Evolutionary conservation across 2,329 filamentous ascomycete genomes (phyloP).

Genomic region (Rhexocercosporidium sp.): DNA sequence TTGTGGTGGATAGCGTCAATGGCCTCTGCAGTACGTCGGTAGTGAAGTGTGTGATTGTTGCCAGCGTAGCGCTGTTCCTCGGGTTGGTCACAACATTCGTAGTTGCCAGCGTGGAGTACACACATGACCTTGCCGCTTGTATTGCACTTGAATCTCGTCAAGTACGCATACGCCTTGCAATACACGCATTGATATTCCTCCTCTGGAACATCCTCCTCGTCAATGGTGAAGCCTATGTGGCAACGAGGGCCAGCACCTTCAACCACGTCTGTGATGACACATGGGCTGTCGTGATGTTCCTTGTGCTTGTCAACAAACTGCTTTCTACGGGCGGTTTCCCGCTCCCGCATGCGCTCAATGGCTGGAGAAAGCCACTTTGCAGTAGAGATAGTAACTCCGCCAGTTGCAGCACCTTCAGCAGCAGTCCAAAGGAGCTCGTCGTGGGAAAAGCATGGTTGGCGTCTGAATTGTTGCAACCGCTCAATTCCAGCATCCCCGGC

Average conservation of each 20-base stretch:
- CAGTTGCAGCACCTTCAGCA: conserved; percentile 74
- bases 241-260: conserved; percentile 51
- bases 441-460: conserved; percentile 96
- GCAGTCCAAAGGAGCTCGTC: conserved; percentile 94
- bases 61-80: conserved; percentile 72
- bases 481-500: conserved; percentile 87
- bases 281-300: conserved; percentile 47
- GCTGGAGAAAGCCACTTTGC: conserved; percentile 95
- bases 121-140: conserved; percentile 84
- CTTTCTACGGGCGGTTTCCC: conserved; percentile 72
- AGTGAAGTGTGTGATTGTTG: conserved; percentile 74
- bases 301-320: conserved; percentile 71
- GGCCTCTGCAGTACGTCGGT: conserved; percentile 75
- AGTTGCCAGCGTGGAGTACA: conserved; percentile 77
- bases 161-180: conserved; percentile 91
- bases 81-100: conserved; percentile 77
- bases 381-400: conserved; percentile 75
- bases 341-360: conserved; percentile 75
- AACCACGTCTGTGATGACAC: conserved; percentile 38
- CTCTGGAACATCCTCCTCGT: conserved; percentile 79
- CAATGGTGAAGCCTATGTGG: conserved; percentile 64
- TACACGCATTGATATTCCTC: conserved; percentile 91
- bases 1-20: conserved; percentile 72
- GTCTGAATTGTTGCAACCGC: conserved; percentile 82
- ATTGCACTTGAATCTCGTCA: conserved; percentile 87